These are phyloP conservation scores for Mycena citricolor DNA, from an alignment of 1,284 basidiomycete genomes.

Conservation along the genomic window DNA sequence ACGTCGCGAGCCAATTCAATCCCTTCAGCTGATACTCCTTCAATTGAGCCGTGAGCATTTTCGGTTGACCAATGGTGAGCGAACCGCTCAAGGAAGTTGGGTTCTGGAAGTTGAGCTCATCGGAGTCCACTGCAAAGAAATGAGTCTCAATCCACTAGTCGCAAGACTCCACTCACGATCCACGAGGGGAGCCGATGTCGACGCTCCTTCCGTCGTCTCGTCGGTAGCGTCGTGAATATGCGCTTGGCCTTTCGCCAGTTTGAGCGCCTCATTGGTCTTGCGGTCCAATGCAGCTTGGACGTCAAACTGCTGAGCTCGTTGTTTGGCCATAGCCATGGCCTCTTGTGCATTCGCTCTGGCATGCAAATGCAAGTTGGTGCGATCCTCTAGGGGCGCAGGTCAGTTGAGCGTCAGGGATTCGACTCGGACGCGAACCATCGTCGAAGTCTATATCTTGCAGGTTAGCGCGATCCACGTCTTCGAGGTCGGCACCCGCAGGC, in stretches of 20 bases:
- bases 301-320: constrained; percentile 87
- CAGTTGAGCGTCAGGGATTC: background rate
- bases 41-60: constrained; percentile 94
- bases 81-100: constrained; percentile 91
- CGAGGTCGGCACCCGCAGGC: constrained; percentile 63
- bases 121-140: constrained; percentile 73
- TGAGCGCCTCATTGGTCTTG: constrained; percentile 75
- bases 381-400: constrained; percentile 64
- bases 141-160: constrained; percentile 29
- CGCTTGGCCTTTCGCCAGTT: constrained; percentile 64
- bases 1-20: constrained; percentile 95
- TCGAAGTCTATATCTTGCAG: constrained; percentile 92
- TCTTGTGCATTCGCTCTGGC: constrained; percentile 90
- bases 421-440: constrained; percentile 63
- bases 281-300: constrained; percentile 76
- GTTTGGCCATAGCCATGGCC: constrained; percentile 79
- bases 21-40: constrained; percentile 99
- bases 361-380: constrained; percentile 86
- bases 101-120: constrained; percentile 99
- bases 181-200: constrained; percentile 46
- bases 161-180: constrained; percentile 61
- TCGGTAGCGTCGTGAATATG: constrained; percentile 53
- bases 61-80: constrained; percentile 87
- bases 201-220: constrained; percentile 30
- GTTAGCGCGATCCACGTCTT: constrained; percentile 47